A percentile compares a stretch with the other conserved stretches of the same genome.
Evolutionary conservation across 2,329 filamentous ascomycete genomes (phyloP).

Genomic region (Aurifilum marmelostoma): DNA sequence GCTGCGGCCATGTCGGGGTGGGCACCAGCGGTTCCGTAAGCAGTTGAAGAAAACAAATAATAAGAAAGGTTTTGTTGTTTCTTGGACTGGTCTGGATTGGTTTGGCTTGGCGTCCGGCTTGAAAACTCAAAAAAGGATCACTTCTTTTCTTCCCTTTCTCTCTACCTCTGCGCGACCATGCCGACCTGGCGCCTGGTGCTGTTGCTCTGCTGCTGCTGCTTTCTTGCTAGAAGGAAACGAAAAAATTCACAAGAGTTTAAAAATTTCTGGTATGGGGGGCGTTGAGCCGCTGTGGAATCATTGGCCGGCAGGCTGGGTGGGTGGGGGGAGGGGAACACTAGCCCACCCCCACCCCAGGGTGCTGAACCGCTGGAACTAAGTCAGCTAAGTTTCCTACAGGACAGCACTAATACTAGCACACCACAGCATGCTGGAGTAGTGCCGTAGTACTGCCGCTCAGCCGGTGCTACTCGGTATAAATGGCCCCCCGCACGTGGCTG

Average conservation of each 20-base stretch:
- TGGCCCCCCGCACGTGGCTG: not conserved
- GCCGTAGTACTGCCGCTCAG: not conserved
- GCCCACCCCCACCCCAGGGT: not conserved
- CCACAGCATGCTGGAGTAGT: not conserved
- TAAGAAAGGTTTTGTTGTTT: not conserved
- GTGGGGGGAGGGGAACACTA: constrained; percentile 4
- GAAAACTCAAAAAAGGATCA: not conserved
- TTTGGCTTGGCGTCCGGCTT: not conserved
- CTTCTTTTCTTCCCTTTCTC: not conserved
- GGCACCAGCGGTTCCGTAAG: not conserved
- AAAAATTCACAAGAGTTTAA: not conserved
- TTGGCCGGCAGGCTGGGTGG: constrained; percentile 11
- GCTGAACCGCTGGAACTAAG: not conserved
- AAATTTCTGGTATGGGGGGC: not conserved
- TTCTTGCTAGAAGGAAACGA: not conserved
- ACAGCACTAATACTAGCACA: not conserved
- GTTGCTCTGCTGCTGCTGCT: not conserved
- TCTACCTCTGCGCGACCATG: not conserved
- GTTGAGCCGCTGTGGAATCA: not conserved
- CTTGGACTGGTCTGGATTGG: not conserved
- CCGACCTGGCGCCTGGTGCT: not conserved
- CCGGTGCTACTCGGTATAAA: not conserved
- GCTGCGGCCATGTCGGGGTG: constrained; percentile 38
- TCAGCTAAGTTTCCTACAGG: too few relatives aligned
- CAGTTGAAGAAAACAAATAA: not conserved